Evolutionary conservation across 139 green algal species (phyloP).

Genomic region (Picochlorum sp.): DNA sequence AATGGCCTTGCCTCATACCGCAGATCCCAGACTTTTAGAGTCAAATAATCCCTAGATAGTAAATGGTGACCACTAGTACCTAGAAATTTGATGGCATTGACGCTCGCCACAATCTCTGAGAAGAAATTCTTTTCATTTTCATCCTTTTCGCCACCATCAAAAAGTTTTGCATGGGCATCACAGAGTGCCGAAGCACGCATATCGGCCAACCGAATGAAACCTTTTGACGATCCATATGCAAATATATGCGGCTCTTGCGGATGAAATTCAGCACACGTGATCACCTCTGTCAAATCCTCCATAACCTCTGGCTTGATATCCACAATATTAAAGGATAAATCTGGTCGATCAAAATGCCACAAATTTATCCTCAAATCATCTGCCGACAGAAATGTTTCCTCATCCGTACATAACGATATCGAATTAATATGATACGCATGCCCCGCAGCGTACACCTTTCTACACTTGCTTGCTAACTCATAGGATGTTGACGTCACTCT

Average conservation of each 20-base stretch:
- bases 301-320: constrained; percentile 99
- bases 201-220: constrained; percentile 89
- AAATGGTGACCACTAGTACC: constrained; percentile 88
- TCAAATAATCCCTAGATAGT: constrained; percentile 95
- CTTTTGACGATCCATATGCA: constrained; percentile 90
- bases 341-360: constrained; percentile 89
- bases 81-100: constrained; percentile 93
- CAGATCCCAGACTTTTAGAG: constrained; percentile 95
- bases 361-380: constrained; percentile 93
- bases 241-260: constrained; percentile 83
- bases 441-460: constrained; percentile 78
- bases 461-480: constrained; percentile 49
- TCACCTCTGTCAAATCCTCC: constrained; percentile 99
- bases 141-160: constrained; percentile 58
- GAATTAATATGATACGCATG: constrained; percentile 99
- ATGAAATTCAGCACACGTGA: constrained; percentile 94
- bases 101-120: constrained; percentile 90
- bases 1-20: constrained; percentile 80
- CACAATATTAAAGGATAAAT: constrained; percentile 92
- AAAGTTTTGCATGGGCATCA: constrained; percentile 74
- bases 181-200: constrained; percentile 83
- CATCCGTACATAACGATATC: constrained; percentile 77
- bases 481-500: constrained; percentile 25
- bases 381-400: constrained; percentile 92
- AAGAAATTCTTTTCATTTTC: constrained; percentile 78